Evolutionary conservation across 2,329 filamentous ascomycete species (phyloP), one percentile per base, ranked within the genome.

Genomic region (Paraconiothyrium sp.): DNA sequence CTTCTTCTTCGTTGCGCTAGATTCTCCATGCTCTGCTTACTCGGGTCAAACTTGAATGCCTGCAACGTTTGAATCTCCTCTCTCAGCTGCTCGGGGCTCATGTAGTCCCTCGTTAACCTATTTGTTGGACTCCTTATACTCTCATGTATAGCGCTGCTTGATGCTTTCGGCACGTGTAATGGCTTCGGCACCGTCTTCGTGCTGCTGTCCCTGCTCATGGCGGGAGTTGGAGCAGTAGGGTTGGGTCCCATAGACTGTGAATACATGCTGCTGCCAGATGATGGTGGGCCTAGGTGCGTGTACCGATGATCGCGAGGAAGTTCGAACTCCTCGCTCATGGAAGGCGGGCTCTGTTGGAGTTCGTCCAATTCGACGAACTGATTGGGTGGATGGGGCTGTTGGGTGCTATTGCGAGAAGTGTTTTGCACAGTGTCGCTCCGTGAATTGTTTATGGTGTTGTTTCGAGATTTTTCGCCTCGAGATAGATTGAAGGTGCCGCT

Each of bases 61-160:
- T 62, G 56, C 54, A 62, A 35, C 10, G 32, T 59, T 14, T 59
- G 32, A 10, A 58, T 47, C n/a, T 63, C 60, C 4, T 57, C 47
- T 30, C 51, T 47, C 9, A 57, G 14, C 30, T 59, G 47, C 41
- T 63, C 57, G 13, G 54, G 54, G 16, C 50, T 57, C 60, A 59
- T 59, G 2, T 41, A 16, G 8, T 63, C 57, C 11, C 30, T 30
- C n/a, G 49, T 50, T 37, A 41, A 30, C 30, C 57, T 24, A 44
- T 58, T 44, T 24, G 60, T 44, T 27, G 54, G 43, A 52, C 43
- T 47, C 34, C 57, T 30, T 16, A 59, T 24, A 37, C 49, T 50
- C 22, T 34, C 14, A 13, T 54, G 22, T 24, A 54, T 24, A 27
- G 54, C 44, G 43, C 54, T 58, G n/a, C 49, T 41, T 8, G 59